Percentiles rank a stretch among this genome's conserved stretches.
Evolutionary conservation across 139 green algal species (phyloP).

Genomic region (Tetratostichococcus sp.): DNA sequence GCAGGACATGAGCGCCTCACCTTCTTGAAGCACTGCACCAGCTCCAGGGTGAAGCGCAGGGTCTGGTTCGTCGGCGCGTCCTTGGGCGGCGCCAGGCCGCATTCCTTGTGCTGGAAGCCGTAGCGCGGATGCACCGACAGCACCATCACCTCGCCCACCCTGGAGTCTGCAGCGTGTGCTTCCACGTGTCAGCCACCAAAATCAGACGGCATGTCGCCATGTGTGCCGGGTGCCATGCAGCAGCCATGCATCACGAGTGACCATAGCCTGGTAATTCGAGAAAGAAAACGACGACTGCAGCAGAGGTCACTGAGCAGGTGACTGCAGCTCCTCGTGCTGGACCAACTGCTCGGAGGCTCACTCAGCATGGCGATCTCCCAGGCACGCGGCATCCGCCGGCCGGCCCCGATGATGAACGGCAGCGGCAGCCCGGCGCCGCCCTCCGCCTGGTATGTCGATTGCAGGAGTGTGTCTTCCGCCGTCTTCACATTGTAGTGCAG

Average conservation of each 20-base stretch:
- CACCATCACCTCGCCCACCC: slow-evolving; percentile 28
- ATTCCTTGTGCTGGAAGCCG: slow-evolving; percentile 59
- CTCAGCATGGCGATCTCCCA: neutral
- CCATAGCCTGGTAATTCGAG: too few relatives aligned
- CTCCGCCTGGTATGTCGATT: neutral
- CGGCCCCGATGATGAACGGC: neutral
- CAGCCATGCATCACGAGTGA: too few relatives aligned
- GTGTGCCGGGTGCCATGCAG: too few relatives aligned
- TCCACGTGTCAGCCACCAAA: too few relatives aligned
- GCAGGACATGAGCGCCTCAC: slow-evolving; percentile 8
- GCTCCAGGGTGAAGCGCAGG: slow-evolving; percentile 55
- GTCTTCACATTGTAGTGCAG: neutral
- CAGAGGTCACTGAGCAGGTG: too few relatives aligned
- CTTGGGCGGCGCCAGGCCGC: slow-evolving; percentile 44
- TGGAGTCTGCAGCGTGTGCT: slow-evolving; percentile 42
- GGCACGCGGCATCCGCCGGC: too few relatives aligned
- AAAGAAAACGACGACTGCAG: too few relatives aligned
- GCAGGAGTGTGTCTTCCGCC: neutral
- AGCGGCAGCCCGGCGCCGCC: neutral
- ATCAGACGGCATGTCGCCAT: too few relatives aligned
- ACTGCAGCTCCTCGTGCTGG: too few relatives aligned
- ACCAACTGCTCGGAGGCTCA: too few relatives aligned
- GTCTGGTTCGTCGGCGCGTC: slow-evolving; percentile 18
- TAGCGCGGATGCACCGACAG: slow-evolving; percentile 65
- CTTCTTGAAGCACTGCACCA: slow-evolving; percentile 44